These are phyloP conservation scores for Quercus dentata DNA, from an alignment of 306 rosid species.

Conservation along the genomic window DNA sequence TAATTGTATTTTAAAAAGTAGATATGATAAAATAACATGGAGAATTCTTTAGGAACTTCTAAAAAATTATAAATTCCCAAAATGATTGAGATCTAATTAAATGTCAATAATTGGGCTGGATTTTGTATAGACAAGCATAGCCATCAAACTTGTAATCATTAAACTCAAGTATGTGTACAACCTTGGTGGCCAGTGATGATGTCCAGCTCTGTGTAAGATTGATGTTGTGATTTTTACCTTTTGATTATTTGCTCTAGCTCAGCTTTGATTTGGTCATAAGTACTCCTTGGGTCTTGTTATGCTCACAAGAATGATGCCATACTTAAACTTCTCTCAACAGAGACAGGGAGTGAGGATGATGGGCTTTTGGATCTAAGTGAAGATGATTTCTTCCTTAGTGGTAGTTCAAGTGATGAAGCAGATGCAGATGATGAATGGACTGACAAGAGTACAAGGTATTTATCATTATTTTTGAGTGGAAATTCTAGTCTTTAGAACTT, in stretches of 20 bases:
- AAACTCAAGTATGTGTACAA: neutral
- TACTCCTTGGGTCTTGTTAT: neutral
- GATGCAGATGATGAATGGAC: conserved; percentile 99
- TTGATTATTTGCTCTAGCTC: neutral
- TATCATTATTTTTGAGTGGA: neutral
- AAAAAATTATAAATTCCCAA: neutral
- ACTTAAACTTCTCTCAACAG: conserved; percentile 33
- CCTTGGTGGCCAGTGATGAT: neutral
- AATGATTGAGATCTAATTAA: neutral
- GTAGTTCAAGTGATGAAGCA: conserved; percentile 94
- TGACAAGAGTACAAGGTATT: conserved; percentile 84
- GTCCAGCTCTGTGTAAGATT: neutral
- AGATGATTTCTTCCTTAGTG: conserved; percentile 84
- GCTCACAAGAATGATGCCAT: neutral
- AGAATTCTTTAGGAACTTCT: neutral
- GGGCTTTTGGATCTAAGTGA: conserved; percentile 94
- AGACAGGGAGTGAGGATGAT: conserved; percentile 98
- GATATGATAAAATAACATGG: neutral
- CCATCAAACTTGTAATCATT: neutral
- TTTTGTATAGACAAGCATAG: neutral
- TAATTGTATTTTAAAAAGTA: neutral
- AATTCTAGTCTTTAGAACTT: conserved; percentile 14
- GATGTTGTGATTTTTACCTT: neutral
- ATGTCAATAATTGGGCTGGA: neutral
- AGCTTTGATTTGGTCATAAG: neutral